Percentiles rank a stretch among this genome's conserved stretches.
These are phyloP conservation scores for Cryoendolithus antarcticus DNA, from an alignment of 2,329 filamentous ascomycete species.

Conservation along the genomic window DNA sequence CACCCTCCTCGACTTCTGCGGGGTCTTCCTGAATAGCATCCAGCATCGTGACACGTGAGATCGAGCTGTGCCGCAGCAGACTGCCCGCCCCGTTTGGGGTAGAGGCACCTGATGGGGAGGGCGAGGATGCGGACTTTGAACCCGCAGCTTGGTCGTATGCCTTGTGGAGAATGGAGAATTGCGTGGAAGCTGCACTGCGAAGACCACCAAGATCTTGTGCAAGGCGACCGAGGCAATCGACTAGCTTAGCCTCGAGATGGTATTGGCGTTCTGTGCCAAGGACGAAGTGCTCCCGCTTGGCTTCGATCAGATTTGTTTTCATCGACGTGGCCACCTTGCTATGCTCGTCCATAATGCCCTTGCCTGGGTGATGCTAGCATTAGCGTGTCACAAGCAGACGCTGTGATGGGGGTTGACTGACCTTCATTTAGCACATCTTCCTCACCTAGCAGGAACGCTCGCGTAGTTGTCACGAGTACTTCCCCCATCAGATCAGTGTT, in stretches of 20 bases:
- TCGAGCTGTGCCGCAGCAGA: not conserved
- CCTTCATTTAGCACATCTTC: slow-evolving; percentile 54
- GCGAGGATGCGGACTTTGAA: not conserved
- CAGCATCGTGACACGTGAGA: slow-evolving; percentile 20
- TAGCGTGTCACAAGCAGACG: too few relatives aligned
- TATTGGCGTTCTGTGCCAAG: slow-evolving; percentile 70
- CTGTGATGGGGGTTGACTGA: not conserved
- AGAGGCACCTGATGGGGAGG: too few relatives aligned
- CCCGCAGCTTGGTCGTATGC: not conserved
- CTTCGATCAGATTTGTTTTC: slow-evolving; percentile 67
- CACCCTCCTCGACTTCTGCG: slow-evolving; percentile 21
- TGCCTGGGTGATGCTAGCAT: slow-evolving; percentile 28
- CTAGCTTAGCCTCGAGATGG: slow-evolving; percentile 62
- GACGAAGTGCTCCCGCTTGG: slow-evolving; percentile 79
- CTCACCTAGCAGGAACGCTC: slow-evolving; percentile 69
- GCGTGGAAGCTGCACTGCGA: slow-evolving; percentile 75
- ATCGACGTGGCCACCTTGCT: slow-evolving; percentile 56
- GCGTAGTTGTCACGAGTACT: slow-evolving; percentile 69
- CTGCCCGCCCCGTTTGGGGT: too few relatives aligned
- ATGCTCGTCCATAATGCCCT: slow-evolving; percentile 44
- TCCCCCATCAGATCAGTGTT: slow-evolving; percentile 65
- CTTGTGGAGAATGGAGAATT: slow-evolving; percentile 47
- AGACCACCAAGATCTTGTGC: slow-evolving; percentile 84
- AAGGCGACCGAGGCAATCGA: slow-evolving; percentile 72
- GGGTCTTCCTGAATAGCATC: slow-evolving; percentile 31